A percentile compares a stretch with the other conserved stretches of the same genome.
These are phyloP conservation scores for Cryphonectria nitschkei DNA, from an alignment of 2,329 filamentous ascomycete species.

Conservation along the genomic window DNA sequence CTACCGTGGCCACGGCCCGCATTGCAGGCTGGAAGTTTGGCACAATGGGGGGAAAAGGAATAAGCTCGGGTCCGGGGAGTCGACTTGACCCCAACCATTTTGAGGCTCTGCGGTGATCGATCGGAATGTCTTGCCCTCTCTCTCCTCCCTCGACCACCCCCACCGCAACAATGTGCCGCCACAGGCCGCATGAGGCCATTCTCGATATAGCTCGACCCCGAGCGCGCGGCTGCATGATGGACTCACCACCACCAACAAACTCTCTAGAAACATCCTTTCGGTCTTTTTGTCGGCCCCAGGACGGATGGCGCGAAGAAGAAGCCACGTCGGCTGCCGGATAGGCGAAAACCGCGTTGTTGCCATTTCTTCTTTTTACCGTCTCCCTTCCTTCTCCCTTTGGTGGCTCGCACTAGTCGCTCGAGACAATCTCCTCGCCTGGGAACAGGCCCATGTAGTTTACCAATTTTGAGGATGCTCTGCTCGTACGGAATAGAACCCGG, in stretches of 20 bases:
- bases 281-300: neutral
- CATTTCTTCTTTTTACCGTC: neutral
- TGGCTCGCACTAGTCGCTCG: conserved; percentile 7
- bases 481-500: neutral
- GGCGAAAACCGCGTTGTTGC: conserved; percentile 16
- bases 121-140: neutral
- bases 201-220: conserved; percentile 21
- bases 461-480: neutral
- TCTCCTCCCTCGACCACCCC: neutral
- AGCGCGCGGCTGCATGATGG: neutral
- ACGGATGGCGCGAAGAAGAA: neutral
- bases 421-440: conserved; percentile 5
- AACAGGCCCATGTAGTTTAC: conserved; percentile 11
- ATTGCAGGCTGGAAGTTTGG: neutral
- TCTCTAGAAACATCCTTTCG: conserved; percentile 3
- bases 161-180: conserved; percentile 1
- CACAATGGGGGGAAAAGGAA: neutral
- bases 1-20: conserved; percentile 1
- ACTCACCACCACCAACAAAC: neutral
- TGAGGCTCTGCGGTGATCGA: conserved; percentile 14
- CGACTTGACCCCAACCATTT: neutral
- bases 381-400: neutral
- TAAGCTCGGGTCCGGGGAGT: neutral
- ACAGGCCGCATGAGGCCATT: conserved; percentile 13
- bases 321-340: conserved; percentile 20